Base-by-base conservation (phyloP, 2,329 filamentous ascomycete genomes). In the Epichloe sibirici region DNA sequence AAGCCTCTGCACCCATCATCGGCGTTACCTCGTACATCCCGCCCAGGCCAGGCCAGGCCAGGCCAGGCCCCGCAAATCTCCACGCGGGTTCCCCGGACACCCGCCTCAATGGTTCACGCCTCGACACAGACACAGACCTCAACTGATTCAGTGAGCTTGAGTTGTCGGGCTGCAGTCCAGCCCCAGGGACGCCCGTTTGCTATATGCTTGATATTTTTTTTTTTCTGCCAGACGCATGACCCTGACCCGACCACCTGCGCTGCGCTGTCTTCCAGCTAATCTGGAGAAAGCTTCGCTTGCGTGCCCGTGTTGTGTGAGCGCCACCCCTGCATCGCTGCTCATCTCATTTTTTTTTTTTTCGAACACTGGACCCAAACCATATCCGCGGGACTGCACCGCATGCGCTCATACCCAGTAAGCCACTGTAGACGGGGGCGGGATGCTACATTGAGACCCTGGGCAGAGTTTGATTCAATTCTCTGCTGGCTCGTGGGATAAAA, bases 1-100 rank as follows among this genome's bases (percentile, higher is more conserved):
- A 5, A 25, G 48, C 51, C 44, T 44, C 53, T 51, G 35, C 49
- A 47, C 53, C 51, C 51, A 52, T 50, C 47, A 48, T 62, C 62
- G 63, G 65, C 64, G 56, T 63, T 66, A 65, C 63, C 56, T 65
- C 62, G 65, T 61, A 63, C 17, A 21, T 63, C 64, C 50, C 62
- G 65, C 62, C 62, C 28, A 31, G 64, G 63, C 55, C 51, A 55
- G 54, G 52, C 54, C 51, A 43, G 45, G 50, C 53, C 37, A 42
- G 13, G 54, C 51, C 55, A 21, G 17, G 17, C 17, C 57, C 57
- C 57, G 37, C 51, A 55, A 50, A 50, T 40, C 47, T 21, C 49
- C 46, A 52, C 39, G 57, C 55, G 56, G 56, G 54, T 64, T 66
- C 64, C 64, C 64, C 64, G 59, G 63, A 65, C 53, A 57, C 56